Conservation (phyloP, 179 eudicot species). For the Corrigiola litoralis region DNA sequence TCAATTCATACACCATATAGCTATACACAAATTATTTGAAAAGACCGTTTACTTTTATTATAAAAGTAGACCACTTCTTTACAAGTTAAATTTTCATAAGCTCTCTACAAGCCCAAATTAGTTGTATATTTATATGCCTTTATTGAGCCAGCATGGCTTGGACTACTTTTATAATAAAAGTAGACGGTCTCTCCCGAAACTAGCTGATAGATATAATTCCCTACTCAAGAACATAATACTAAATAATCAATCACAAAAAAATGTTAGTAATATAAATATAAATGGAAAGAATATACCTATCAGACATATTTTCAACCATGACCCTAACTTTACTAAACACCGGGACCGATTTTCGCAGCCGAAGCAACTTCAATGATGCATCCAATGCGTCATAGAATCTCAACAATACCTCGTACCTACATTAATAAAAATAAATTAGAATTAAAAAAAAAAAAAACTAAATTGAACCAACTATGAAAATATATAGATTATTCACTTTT, state of each 20-base stretch:
- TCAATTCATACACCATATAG: too few relatives aligned
- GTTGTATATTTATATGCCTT: too few relatives aligned
- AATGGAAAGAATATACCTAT: conserved; percentile 36
- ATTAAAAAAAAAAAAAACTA: conserved; percentile 12
- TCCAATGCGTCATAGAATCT: conserved; percentile 61
- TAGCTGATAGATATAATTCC: too few relatives aligned
- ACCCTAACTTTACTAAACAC: conserved; percentile 52
- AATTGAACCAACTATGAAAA: neutral
- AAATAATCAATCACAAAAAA: neutral
- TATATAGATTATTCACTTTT: conserved; percentile 18
- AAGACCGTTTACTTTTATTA: too few relatives aligned
- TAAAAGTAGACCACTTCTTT: too few relatives aligned
- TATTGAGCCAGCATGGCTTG: too few relatives aligned
- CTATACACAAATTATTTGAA: too few relatives aligned
- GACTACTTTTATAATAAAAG: too few relatives aligned
- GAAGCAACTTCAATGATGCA: conserved; percentile 61
- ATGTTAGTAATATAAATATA: too few relatives aligned
- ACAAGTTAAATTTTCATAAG: too few relatives aligned
- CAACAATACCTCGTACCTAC: conserved; percentile 54
- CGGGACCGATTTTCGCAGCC: conserved; percentile 47
- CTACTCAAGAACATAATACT: neutral
- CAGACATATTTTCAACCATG: conserved; percentile 54
- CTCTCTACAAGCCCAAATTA: too few relatives aligned
- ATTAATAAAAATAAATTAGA: neutral
- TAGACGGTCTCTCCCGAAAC: too few relatives aligned